phyloP scores from a whole-genome alignment of 1,284 basidiomycete species.

The Cutaneotrichosporon dermatis region DNA sequence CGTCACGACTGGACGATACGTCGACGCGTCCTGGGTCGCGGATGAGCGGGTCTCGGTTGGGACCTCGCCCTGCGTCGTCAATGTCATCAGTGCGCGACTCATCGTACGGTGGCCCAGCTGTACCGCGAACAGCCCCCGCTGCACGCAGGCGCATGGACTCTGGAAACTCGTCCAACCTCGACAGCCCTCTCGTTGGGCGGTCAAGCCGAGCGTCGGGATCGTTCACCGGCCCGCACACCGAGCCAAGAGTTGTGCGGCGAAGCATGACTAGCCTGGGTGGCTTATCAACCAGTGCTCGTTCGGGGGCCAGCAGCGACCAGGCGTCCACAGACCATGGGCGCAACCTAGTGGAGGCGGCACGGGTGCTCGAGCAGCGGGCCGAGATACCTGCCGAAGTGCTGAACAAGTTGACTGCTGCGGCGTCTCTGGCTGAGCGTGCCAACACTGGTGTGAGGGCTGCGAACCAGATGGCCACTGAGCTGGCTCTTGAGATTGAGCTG shows the following conservation, averaged over 20 bases:
- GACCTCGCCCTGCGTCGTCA: slow-evolving; percentile 29
- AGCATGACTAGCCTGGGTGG: slow-evolving; percentile 15
- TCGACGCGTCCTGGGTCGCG: slow-evolving; percentile 6
- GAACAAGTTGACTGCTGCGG: slow-evolving; percentile 23
- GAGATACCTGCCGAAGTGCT: slow-evolving; percentile 30
- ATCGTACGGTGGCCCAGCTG: slow-evolving; percentile 21
- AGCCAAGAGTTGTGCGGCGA: slow-evolving; percentile 12
- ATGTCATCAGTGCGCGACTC: slow-evolving; percentile 35
- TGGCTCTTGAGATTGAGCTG: slow-evolving; percentile 26
- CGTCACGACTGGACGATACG: slow-evolving; percentile 13
- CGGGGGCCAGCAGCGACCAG: slow-evolving; percentile 4
- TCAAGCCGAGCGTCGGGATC: slow-evolving; percentile 9
- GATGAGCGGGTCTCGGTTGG: slow-evolving; percentile 3
- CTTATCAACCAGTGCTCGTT: neutral
- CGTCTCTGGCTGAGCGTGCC: slow-evolving; percentile 28
- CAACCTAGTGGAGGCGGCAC: slow-evolving; percentile 39
- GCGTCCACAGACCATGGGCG: slow-evolving; percentile 37
- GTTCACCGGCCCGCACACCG: neutral
- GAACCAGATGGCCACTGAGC: slow-evolving; percentile 23
- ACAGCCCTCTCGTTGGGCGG: slow-evolving; percentile 19
- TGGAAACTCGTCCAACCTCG: slow-evolving; percentile 4
- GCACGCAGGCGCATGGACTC: slow-evolving; percentile 10
- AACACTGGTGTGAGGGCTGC: slow-evolving; percentile 30
- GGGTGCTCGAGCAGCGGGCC: slow-evolving; percentile 24
- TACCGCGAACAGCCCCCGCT: slow-evolving; percentile 22